Conservation (phyloP, 1,284 basidiomycete genomes). For the Filobasidium uniguttulatum region DNA sequence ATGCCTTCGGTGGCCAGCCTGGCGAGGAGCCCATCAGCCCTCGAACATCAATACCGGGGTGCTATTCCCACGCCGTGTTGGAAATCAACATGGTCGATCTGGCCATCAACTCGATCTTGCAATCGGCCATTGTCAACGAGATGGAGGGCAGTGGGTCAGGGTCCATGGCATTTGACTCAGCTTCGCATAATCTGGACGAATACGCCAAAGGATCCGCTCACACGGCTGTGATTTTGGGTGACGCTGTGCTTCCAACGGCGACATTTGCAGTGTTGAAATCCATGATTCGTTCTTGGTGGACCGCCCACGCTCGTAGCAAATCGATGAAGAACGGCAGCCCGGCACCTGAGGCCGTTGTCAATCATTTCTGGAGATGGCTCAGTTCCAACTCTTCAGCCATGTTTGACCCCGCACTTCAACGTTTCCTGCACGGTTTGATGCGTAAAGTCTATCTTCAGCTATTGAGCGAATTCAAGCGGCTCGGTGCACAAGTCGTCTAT, state of each 20-base stretch:
- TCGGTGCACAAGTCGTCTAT: constrained; percentile 85
- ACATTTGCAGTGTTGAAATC: constrained; percentile 73
- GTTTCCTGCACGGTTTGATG: constrained; percentile 92
- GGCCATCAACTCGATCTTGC: constrained; percentile 85
- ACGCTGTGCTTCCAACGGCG: constrained; percentile 79
- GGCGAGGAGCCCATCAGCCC: constrained; percentile 67
- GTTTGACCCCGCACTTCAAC: constrained; percentile 86
- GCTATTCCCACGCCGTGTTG: constrained; percentile 84
- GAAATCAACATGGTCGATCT: constrained; percentile 82
- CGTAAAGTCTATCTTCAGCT: constrained; percentile 95
- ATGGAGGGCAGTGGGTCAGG: constrained; percentile 81
- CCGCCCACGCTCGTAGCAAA: constrained; percentile 59
- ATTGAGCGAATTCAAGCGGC: constrained; percentile 86
- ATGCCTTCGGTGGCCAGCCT: constrained; percentile 48
- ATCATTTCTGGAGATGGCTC: constrained; percentile 98
- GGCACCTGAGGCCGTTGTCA: constrained; percentile 44
- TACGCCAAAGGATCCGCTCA: constrained; percentile 61
- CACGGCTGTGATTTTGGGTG: constrained; percentile 70
- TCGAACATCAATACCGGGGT: constrained; percentile 73
- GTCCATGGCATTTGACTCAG: constrained; percentile 81
- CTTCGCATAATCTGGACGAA: constrained; percentile 80
- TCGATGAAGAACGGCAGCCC: constrained; percentile 20
- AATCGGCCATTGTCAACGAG: constrained; percentile 89
- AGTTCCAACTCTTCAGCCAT: constrained; percentile 69
- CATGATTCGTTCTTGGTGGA: constrained; percentile 83